These are phyloP conservation scores for Gyromitra esculenta DNA, from an alignment of 2,329 filamentous ascomycete genomes.

Conservation along the genomic window DNA sequence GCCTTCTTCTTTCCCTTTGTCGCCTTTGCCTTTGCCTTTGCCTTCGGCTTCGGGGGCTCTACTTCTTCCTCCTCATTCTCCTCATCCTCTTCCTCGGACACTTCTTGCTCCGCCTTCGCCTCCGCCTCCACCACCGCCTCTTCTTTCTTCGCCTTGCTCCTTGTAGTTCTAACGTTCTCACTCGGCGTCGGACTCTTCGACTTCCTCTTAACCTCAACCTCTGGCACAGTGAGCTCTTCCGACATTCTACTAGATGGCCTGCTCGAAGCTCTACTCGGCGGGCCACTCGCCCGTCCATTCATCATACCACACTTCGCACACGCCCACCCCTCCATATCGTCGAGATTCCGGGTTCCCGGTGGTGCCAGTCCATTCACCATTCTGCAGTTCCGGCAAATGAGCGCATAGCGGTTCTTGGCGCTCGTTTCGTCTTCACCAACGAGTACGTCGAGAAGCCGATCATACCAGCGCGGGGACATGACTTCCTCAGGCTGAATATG, in stretches of 20 bases:
- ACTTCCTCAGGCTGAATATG: conserved; percentile 55
- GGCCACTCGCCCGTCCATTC: conserved; percentile 80
- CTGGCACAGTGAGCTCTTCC: conserved; percentile 9
- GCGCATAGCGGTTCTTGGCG: conserved; percentile 85
- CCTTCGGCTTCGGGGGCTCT: conserved; percentile 32
- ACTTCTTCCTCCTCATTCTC: conserved; percentile 29
- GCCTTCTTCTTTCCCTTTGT: conserved; percentile 30
- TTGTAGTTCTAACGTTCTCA: conserved; percentile 41
- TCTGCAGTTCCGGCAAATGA: conserved; percentile 83
- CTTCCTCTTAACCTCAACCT: conserved; percentile 26
- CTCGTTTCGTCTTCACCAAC: conserved; percentile 94
- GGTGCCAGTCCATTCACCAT: conserved; percentile 96
- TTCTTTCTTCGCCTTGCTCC: conserved; percentile 42
- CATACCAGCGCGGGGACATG: conserved; percentile 81
- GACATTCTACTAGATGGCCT: conserved; percentile 63
- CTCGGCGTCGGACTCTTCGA: conserved; percentile 32
- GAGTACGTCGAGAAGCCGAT: conserved; percentile 88
- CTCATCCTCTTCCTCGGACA: conserved; percentile 25
- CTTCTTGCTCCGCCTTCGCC: neutral
- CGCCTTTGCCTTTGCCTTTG: conserved; percentile 25
- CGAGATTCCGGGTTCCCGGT: conserved; percentile 78
- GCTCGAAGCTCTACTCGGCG: conserved; percentile 73
- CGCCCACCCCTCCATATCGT: conserved; percentile 86
- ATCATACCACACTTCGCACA: conserved; percentile 83
- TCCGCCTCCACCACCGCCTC: conserved; percentile 15